phyloP scores from a whole-genome alignment of 2,329 filamentous ascomycete genomes.

The Pseudocercospora macadamiae region DNA sequence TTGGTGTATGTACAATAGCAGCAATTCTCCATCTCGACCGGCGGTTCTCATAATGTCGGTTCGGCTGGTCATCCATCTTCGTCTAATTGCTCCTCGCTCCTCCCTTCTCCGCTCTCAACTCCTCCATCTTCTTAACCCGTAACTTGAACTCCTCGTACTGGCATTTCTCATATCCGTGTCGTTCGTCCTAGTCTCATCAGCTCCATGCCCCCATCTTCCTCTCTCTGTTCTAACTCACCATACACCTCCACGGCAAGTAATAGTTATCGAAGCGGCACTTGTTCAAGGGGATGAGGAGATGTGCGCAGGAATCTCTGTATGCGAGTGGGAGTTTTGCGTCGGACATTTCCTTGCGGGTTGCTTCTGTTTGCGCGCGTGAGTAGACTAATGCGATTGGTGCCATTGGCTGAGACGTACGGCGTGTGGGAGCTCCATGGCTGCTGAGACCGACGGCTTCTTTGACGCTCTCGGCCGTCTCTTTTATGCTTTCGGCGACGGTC shows the following conservation, averaged over 20 bases:
- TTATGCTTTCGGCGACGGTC: constrained; percentile 42
- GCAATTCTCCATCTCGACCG: no score
- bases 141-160: constrained; percentile 99
- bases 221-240: constrained; percentile 63
- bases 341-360: constrained; percentile 90
- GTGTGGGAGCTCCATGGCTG: constrained; percentile 37
- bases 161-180: constrained; percentile 98
- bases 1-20: constrained; percentile 32
- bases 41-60: no score
- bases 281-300: constrained; percentile 93
- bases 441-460: constrained; percentile 52
- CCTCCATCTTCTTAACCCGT: constrained; percentile 97
- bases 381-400: constrained; percentile 5
- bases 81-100: constrained; percentile 80
- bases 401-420: constrained; percentile 37
- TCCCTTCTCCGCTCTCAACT: constrained; percentile 82
- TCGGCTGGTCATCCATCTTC: not conserved
- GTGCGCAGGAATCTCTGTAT: constrained; percentile 94
- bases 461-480: constrained; percentile 34
- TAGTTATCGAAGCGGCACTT: constrained; percentile 88
- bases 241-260: constrained; percentile 97
- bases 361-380: constrained; percentile 54
- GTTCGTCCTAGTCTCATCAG: constrained; percentile 73
- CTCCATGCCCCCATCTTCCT: not conserved
- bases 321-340: constrained; percentile 83